Conservation (phyloP, 2,329 filamentous ascomycete species). For the Penicillium hordei region DNA sequence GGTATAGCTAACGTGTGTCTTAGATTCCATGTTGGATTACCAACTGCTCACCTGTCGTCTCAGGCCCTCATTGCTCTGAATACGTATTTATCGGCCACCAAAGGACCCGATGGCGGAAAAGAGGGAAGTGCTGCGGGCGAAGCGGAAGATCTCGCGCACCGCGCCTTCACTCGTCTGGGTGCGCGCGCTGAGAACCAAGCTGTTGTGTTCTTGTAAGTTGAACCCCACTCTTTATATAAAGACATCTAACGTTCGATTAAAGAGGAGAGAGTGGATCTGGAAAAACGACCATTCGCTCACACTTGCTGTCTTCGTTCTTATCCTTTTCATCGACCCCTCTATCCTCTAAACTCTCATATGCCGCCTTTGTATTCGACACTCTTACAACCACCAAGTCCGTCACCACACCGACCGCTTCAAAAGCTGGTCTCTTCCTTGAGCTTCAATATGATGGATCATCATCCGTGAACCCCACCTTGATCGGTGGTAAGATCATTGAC, state of each 20-base stretch:
- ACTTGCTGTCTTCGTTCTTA: slow-evolving; percentile 80
- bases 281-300: slow-evolving; percentile 91
- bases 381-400: slow-evolving; percentile 96
- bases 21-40: slow-evolving; percentile 87
- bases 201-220: slow-evolving; percentile 81
- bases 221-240: not conserved
- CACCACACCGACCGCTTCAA: slow-evolving; percentile 92
- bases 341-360: slow-evolving; percentile 88
- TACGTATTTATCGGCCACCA: slow-evolving; percentile 86
- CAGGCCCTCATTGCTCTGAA: slow-evolving; percentile 91
- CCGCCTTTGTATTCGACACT: slow-evolving; percentile 92
- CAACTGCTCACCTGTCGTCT: slow-evolving; percentile 84
- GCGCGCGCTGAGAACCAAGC: slow-evolving; percentile 91
- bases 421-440: slow-evolving; percentile 92
- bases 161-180: slow-evolving; percentile 81
- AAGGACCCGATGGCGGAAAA: slow-evolving; percentile 84
- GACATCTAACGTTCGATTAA: slow-evolving; percentile 31
- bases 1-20: slow-evolving; percentile 50
- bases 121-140: slow-evolving; percentile 90
- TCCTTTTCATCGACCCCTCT: slow-evolving; percentile 89
- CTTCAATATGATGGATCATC: slow-evolving; percentile 93
- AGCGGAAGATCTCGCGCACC: slow-evolving; percentile 84
- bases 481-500: slow-evolving; percentile 92
- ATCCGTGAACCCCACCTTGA: slow-evolving; percentile 77
- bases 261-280: slow-evolving; percentile 95